Base-by-base conservation (phyloP, 2,329 filamentous ascomycete species). In the Rutstroemia sp. region DNA sequence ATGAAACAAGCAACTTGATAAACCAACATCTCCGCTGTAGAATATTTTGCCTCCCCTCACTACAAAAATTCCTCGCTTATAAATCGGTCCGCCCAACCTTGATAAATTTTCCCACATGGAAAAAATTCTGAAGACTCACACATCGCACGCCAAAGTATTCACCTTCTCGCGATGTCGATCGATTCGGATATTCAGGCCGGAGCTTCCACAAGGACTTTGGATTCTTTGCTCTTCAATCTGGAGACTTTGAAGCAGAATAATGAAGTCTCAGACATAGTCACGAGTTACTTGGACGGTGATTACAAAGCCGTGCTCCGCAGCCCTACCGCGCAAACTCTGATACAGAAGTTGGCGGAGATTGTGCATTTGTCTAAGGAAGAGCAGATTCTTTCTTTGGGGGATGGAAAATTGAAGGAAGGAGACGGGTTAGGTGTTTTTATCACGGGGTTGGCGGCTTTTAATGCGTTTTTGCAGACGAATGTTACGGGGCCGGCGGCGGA, bases 401-500 rank as follows among this genome's bases (percentile, higher is more conserved):
- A 61, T 10, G 51, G 49, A 21, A 47, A 53, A n/a, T 54, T 64
- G 5, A 51, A 58, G 5, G 51, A 47, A 42, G 54, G 53, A 21
- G 49, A 57, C 17, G 58, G 54, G 12, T 51, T 57, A 14, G 54
- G 64, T 1, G 63, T 67, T 16, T 59, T 70, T 7, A 56, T 69
- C 42, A 60, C 87, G 37, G 88, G 83, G 9, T 73, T 89, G 48
- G 84, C 87, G 1, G 81, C 86, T 1, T 77, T 96, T 10, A 80
- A 89, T 66, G 82, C 86, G 10, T 96, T 96, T 68, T 72, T 96
- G 16, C 92, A 96, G 70, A 83, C 84, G 1, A 96, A 90, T 68
- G 88, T 95, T 54, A 96, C 92, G 3, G 92, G 92, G 0, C 92
- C 92, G 1, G 86, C 90, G 0, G 75, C 95, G n/a, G 62, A 71